These are phyloP conservation scores for Syzygium malaccense DNA, from an alignment of 441 rosid species.

Conservation along the genomic window DNA sequence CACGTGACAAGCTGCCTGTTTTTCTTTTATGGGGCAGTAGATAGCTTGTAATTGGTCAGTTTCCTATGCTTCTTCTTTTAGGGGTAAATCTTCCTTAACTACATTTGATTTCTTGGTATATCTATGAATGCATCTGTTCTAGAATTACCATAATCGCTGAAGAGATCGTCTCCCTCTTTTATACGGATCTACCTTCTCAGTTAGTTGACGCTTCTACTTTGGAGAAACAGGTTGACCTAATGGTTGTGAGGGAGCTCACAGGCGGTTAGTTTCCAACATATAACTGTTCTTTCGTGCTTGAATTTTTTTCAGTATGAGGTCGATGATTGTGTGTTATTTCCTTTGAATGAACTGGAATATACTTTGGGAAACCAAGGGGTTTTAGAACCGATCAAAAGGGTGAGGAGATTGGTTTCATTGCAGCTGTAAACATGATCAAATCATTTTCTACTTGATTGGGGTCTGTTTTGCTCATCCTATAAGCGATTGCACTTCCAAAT, in stretches of 20 bases:
- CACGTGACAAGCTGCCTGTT: not conserved
- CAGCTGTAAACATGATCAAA: not conserved
- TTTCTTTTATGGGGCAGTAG: not conserved
- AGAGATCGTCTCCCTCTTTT: not conserved
- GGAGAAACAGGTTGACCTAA: conserved; percentile 86
- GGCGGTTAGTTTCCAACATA: conserved; percentile 50
- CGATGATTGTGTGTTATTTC: not conserved
- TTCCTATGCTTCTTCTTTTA: not conserved
- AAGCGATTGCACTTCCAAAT: not conserved
- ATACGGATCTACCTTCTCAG: conserved; percentile 16
- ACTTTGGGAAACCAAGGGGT: conserved; percentile 90
- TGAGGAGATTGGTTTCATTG: conserved; percentile 67
- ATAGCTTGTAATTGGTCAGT: not conserved
- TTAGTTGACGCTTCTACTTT: conserved; percentile 87
- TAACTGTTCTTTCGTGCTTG: not conserved
- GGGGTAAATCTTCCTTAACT: not conserved
- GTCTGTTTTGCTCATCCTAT: not conserved
- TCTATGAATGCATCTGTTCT: not conserved
- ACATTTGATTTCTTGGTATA: not conserved
- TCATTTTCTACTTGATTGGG: not conserved
- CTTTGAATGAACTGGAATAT: conserved; percentile 50
- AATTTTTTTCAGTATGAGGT: not conserved
- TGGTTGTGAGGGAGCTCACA: conserved; percentile 97
- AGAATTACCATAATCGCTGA: not conserved
- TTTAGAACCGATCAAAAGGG: conserved; percentile 60